Conservation (phyloP, 306 rosid genomes). For the Datisca glomerata region DNA sequence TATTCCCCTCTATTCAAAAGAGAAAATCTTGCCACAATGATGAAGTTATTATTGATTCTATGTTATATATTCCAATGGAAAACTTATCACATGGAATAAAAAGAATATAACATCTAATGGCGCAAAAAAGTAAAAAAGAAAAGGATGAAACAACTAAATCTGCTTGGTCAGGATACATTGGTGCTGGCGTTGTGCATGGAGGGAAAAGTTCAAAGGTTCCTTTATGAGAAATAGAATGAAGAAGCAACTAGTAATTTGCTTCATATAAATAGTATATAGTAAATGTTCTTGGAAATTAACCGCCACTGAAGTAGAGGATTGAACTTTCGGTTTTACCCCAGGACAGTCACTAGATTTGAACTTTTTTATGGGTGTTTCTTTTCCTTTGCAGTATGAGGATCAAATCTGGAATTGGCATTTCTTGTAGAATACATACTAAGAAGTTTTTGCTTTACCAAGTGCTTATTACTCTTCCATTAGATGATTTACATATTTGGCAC, state of each 20-base stretch:
- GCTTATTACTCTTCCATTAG: conserved; percentile 18
- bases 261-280: no score
- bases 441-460: conserved; percentile 48
- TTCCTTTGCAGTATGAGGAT: no score
- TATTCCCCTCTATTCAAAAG: conserved; percentile 27
- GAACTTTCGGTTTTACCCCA: conserved; percentile 25
- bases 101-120: no score
- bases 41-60: no score
- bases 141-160: neutral
- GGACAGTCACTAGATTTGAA: conserved; percentile 17
- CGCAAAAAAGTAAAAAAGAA: no score
- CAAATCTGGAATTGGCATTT: conserved; percentile 33
- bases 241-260: no score
- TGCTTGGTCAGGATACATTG: neutral
- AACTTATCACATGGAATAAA: no score
- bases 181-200: neutral
- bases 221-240: no score
- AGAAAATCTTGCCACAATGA: conserved; percentile 7
- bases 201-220: neutral
- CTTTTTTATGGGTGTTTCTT: conserved; percentile 17
- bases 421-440: conserved; percentile 70
- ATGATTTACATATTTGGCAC: conserved; percentile 1
- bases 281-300: no score
- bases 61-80: no score
- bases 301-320: no score